Percentiles rank a stretch among this genome's conserved stretches.
Evolutionary conservation across 768 basidiomycete species (phyloP).

Genomic region (Panaeolus cyanescens): DNA sequence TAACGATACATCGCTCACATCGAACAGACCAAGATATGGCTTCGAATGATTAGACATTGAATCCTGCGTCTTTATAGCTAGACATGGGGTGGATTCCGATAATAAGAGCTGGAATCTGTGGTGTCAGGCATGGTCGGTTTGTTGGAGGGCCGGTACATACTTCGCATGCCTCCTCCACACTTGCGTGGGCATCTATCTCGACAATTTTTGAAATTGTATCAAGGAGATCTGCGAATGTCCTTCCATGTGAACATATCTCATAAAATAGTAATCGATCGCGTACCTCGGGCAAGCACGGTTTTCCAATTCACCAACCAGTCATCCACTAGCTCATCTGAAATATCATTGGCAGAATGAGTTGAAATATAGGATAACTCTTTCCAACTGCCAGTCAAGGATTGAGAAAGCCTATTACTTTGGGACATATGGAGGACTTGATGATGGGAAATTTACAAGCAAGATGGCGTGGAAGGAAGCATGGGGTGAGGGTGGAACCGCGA

Average conservation of each 20-base stretch:
- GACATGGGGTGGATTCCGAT: conserved; percentile 61
- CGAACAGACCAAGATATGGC: conserved; percentile 64
- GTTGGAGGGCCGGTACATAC: conserved; percentile 36
- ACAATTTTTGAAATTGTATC: conserved; percentile 58
- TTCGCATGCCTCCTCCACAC: conserved; percentile 83
- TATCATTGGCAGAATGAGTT: conserved; percentile 20
- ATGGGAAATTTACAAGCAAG: background rate
- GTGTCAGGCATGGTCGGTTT: background rate
- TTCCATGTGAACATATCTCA: background rate
- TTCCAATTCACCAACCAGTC: conserved; percentile 65
- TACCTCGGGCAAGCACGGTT: conserved; percentile 58
- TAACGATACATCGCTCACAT: conserved; percentile 47
- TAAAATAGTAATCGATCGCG: conserved; percentile 7
- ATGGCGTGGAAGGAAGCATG: conserved; percentile 1
- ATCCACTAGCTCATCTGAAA: conserved; percentile 32
- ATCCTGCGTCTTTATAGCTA: conserved; percentile 52
- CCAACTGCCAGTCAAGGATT: conserved; percentile 38
- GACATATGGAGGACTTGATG: conserved; percentile 27
- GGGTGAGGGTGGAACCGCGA: background rate
- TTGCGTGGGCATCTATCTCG: conserved; percentile 65
- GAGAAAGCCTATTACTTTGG: conserved; percentile 37
- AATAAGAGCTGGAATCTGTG: conserved; percentile 52
- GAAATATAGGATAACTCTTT: conserved; percentile 20
- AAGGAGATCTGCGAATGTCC: conserved; percentile 55
- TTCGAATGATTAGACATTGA: conserved; percentile 24